These are phyloP conservation scores for Trametes maxima DNA, from an alignment of 768 basidiomycete genomes.

Conservation along the genomic window DNA sequence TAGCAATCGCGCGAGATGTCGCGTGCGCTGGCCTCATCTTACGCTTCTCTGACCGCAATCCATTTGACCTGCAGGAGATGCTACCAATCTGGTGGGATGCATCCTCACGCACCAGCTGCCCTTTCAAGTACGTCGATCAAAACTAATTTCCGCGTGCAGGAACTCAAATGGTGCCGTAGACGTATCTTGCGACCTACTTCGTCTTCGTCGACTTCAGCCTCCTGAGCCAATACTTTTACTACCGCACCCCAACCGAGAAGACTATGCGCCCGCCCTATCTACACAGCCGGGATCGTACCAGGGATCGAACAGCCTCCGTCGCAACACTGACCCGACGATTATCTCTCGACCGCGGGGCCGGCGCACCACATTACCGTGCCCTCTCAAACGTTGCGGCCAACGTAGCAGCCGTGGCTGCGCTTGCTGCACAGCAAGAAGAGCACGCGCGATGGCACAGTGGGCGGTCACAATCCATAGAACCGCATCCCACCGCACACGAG, in stretches of 20 bases:
- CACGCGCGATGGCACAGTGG: constrained; percentile 36
- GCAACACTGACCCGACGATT: constrained; percentile 40
- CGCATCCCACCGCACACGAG: constrained; percentile 31
- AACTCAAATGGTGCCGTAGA: constrained; percentile 47
- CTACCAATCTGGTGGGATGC: constrained; percentile 91
- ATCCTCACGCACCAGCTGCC: constrained; percentile 91
- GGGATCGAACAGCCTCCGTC: constrained; percentile 16
- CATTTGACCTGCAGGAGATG: constrained; percentile 63
- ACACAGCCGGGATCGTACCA: constrained; percentile 18
- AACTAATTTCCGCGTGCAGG: background rate
- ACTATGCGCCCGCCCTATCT: constrained; percentile 15
- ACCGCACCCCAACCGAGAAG: constrained; percentile 40
- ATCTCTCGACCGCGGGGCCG: constrained; percentile 53
- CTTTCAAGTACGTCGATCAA: constrained; percentile 71
- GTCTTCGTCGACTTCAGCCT: constrained; percentile 79
- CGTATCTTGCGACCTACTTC: constrained; percentile 90
- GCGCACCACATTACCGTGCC: constrained; percentile 65
- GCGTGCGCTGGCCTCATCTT: constrained; percentile 11
- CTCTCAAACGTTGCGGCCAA: constrained; percentile 71
- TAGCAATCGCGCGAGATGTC: constrained; percentile 22
- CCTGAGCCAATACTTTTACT: constrained; percentile 82
- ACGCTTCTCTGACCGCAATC: background rate
- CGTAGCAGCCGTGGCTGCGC: constrained; percentile 69
- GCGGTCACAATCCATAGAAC: constrained; percentile 14
- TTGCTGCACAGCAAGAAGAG: constrained; percentile 65